Percentiles rank a stretch among this genome's conserved stretches.
Evolutionary conservation across 805 yeast species (phyloP).

Genomic region (Candida xiaguanensis): DNA sequence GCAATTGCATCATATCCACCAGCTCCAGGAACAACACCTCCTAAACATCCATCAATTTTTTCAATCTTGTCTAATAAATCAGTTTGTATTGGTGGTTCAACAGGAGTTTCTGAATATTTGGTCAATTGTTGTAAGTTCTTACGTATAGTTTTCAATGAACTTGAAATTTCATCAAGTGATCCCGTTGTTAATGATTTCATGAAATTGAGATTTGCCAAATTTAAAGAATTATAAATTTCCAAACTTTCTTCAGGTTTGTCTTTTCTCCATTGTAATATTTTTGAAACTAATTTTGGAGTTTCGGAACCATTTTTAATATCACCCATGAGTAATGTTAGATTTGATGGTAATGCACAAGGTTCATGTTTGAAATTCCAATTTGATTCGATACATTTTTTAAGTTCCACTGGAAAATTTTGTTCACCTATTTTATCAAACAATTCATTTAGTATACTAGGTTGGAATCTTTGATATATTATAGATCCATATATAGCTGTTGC

Average conservation of each 20-base stretch:
- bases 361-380: slow-evolving; percentile 62
- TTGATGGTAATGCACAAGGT: slow-evolving; percentile 62
- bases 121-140: slow-evolving; percentile 59
- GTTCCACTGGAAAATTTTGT: slow-evolving; percentile 8
- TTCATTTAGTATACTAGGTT: slow-evolving; percentile 46
- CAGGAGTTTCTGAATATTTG: slow-evolving; percentile 66
- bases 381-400: slow-evolving; percentile 37
- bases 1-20: slow-evolving; percentile 96
- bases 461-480: slow-evolving; percentile 73
- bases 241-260: slow-evolving; percentile 47
- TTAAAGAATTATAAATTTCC: slow-evolving; percentile 51
- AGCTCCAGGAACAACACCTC: slow-evolving; percentile 99
- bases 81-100: slow-evolving; percentile 83
- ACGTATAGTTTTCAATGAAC: slow-evolving; percentile 51
- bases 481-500: slow-evolving; percentile 95
- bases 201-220: slow-evolving; percentile 57
- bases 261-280: slow-evolving; percentile 68
- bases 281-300: slow-evolving; percentile 84
- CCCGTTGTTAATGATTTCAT: slow-evolving; percentile 22
- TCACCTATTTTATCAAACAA: slow-evolving; percentile 22
- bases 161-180: slow-evolving; percentile 19
- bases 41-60: slow-evolving; percentile 67
- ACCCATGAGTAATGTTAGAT: slow-evolving; percentile 79
- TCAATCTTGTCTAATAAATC: slow-evolving; percentile 50
- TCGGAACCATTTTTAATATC: slow-evolving; percentile 91